Evolutionary conservation across 1,139 yeast genomes (phyloP).

Genomic region (Hanseniaspora sp.): DNA sequence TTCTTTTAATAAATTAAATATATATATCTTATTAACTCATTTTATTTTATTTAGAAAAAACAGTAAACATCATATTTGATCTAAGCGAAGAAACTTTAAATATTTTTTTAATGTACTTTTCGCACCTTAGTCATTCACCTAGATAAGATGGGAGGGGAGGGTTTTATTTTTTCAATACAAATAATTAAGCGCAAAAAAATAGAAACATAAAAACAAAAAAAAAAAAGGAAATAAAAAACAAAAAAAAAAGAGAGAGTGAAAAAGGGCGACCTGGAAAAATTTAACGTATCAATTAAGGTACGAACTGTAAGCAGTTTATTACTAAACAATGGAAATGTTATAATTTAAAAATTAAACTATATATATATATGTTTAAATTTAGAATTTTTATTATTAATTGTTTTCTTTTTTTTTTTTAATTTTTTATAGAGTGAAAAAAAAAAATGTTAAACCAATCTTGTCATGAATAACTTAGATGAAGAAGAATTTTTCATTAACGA

Average conservation of each 20-base stretch:
- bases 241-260: background rate
- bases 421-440: background rate
- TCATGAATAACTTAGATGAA: constrained; percentile 5
- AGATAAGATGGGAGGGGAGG: background rate
- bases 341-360: too few relatives aligned
- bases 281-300: too few relatives aligned
- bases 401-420: background rate
- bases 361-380: background rate
- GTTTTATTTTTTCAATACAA: background rate
- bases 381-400: too few relatives aligned
- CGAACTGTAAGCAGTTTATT: too few relatives aligned
- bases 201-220: background rate
- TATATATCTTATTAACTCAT: too few relatives aligned
- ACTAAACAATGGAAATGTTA: too few relatives aligned
- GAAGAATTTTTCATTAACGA: background rate
- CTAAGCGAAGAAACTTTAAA: too few relatives aligned
- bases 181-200: background rate
- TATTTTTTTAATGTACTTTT: too few relatives aligned
- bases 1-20: too few relatives aligned
- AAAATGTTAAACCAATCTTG: background rate
- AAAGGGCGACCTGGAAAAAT: too few relatives aligned
- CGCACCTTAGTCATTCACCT: background rate
- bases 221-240: background rate
- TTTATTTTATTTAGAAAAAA: too few relatives aligned
- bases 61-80: too few relatives aligned